Percentiles rank a stretch among this genome's conserved stretches.
Evolutionary conservation across 2,329 filamentous ascomycete species (phyloP).

Genomic region (Xenosphaeropsis pyriputrescens): DNA sequence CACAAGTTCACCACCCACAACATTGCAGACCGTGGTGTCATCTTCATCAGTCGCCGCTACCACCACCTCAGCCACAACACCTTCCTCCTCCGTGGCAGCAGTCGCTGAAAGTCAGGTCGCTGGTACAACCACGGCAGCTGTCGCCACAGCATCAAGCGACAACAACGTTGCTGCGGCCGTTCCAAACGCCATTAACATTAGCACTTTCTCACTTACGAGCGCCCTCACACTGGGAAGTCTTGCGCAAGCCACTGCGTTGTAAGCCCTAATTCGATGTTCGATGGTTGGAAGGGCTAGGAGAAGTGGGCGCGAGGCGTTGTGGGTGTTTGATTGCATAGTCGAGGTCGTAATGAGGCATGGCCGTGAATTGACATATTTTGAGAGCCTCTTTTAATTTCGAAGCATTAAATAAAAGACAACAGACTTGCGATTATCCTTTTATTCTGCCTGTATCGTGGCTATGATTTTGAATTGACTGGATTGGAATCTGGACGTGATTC

Average conservation of each 20-base stretch:
- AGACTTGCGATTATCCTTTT: neutral
- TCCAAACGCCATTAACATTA: conserved; percentile 11
- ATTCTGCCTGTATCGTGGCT: neutral
- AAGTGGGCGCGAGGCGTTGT: too few relatives aligned
- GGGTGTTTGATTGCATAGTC: too few relatives aligned
- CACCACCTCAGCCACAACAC: conserved; percentile 1
- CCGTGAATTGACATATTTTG: too few relatives aligned
- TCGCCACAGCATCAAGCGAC: conserved; percentile 1
- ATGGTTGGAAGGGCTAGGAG: too few relatives aligned
- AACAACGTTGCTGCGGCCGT: conserved; percentile 1
- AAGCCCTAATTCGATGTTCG: too few relatives aligned
- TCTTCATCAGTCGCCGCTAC: conserved; percentile 1
- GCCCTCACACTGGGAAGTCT: conserved; percentile 14
- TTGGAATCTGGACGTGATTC: too few relatives aligned
- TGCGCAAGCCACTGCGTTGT: conserved; percentile 6
- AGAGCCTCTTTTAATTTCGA: neutral
- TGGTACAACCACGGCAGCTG: conserved; percentile 4
- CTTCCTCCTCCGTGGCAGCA: conserved; percentile 2
- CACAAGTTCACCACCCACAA: neutral
- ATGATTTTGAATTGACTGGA: neutral
- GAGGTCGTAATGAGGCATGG: too few relatives aligned
- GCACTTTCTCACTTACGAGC: conserved; percentile 13
- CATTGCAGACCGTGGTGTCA: conserved; percentile 2
- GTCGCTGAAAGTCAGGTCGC: conserved; percentile 1
- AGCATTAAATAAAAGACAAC: neutral